Conservation (phyloP, 805 yeast genomes). For the Cephaloascus albidus region DNA sequence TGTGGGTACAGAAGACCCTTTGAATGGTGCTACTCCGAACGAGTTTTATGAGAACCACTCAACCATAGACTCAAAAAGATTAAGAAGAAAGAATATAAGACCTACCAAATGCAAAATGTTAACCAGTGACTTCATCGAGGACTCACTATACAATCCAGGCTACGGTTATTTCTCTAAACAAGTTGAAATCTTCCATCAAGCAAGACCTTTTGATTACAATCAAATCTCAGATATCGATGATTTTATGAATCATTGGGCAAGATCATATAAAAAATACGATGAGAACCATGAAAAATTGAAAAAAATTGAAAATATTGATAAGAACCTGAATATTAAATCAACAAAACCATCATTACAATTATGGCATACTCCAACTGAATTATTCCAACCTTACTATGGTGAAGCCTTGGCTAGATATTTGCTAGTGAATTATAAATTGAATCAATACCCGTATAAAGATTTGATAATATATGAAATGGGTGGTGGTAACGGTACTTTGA, state of each 20-base stretch:
- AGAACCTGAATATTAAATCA: constrained; percentile 5
- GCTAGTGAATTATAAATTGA: constrained; percentile 59
- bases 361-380: constrained; percentile 88
- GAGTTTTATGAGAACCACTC: constrained; percentile 28
- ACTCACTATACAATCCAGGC: constrained; percentile 69
- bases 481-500: constrained; percentile 83
- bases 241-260: constrained; percentile 60
- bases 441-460: constrained; percentile 61
- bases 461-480: constrained; percentile 80
- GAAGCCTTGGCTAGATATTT: constrained; percentile 79
- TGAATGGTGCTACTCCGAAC: constrained; percentile 24
- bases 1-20: constrained; percentile 32
- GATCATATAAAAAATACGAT: constrained; percentile 49
- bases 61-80: constrained; percentile 18
- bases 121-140: constrained; percentile 76
- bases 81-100: constrained; percentile 24
- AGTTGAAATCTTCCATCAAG: constrained; percentile 68
- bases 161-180: constrained; percentile 79
- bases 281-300: constrained; percentile 15
- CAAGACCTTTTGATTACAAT: constrained; percentile 53
- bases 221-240: constrained; percentile 55
- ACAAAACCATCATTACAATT: constrained; percentile 45
- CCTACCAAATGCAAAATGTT: constrained; percentile 64
- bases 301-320: constrained; percentile 11
- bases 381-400: constrained; percentile 79